Evolutionary conservation across 192 early-diverging fungal species (phyloP), one percentile per base, ranked within the genome.

Genomic region (Diversispora eburnea): DNA sequence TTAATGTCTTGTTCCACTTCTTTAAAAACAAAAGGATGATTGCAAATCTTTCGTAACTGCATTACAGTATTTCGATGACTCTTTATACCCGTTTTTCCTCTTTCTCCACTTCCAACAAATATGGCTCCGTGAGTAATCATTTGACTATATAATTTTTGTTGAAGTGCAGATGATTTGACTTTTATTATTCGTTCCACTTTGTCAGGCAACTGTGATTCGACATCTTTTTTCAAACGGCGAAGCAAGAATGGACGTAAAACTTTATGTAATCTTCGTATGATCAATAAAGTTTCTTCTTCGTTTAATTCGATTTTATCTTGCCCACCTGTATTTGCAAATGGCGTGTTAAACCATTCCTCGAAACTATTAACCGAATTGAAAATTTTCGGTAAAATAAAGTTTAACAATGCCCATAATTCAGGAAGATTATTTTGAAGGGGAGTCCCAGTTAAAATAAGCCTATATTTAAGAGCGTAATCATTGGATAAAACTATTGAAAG

Each of bases 331-430:
- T 83, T 88, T 19, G 90, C 83, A 76, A 99, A 98, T 9, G 96
- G 96, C 10, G 95, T 92, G 77, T 94, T 97, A 88, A 99, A 99
- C 96, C 96, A 99, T 76, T 99, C 96, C 77, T 98, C 98, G 82
- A 99, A 99, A 48, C 90, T 93, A 76, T 97, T 93, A 3, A 94
- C 93, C 73, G 93, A 95, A 76, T 97, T 93, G 82, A 99, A 99
- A 61, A 99, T 95, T 67, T 89, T 93, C 15, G 98, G 98, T 56
- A 98, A 78, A 45, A 98, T 87, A 84, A 99, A 98, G 76, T 98
- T 99, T 15, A 99, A 84, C 65, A 99, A 77, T 2, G 95, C 90
- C 96, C 96, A 98, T 77, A 99, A 77, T 77, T 99, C 96, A 5
- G 95, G 95, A 10, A 99, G 83, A 78, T 99, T 98, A 85, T 99